Conservation (phyloP, 2,329 filamentous ascomycete species). For the Pyrenophora tritici-repentis region DNA sequence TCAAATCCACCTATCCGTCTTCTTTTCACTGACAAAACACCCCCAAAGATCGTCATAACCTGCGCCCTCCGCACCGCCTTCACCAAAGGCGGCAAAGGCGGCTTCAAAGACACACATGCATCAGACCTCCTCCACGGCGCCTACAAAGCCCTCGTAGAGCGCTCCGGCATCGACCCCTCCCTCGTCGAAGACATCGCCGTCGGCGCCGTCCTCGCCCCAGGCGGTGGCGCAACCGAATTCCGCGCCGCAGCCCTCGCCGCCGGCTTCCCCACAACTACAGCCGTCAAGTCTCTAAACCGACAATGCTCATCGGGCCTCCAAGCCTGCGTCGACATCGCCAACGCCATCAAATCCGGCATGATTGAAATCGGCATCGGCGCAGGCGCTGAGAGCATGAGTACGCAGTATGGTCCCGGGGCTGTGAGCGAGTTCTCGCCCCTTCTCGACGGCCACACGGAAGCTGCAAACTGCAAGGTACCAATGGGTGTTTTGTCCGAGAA, state of each 20-base stretch:
- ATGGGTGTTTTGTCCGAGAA: conserved; percentile 94
- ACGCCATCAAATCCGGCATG: conserved; percentile 88
- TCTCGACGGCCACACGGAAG: conserved; percentile 77
- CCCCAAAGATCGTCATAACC: conserved; percentile 75
- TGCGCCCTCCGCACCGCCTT: conserved; percentile 89
- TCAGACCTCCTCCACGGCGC: conserved; percentile 84
- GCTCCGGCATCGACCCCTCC: conserved; percentile 84
- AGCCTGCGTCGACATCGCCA: conserved; percentile 90
- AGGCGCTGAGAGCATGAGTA: conserved; percentile 95
- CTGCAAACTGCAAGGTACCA: conserved; percentile 95
- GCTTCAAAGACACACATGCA: conserved; percentile 91
- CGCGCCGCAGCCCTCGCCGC: conserved; percentile 87
- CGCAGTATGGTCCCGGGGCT: conserved; percentile 85
- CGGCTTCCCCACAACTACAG: conserved; percentile 82
- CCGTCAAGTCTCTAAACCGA: conserved; percentile 87
- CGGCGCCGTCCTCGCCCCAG: conserved; percentile 87
- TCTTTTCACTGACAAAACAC: conserved; percentile 4
- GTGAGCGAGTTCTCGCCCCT: conserved; percentile 92
- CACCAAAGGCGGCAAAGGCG: conserved; percentile 90
- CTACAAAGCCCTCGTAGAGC: conserved; percentile 78
- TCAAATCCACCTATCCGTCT: too few relatives aligned
- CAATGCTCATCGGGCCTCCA: conserved; percentile 94
- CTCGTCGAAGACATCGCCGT: conserved; percentile 93
- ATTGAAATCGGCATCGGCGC: conserved; percentile 94
- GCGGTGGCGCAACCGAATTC: conserved; percentile 96